Evolutionary conservation across 495 filamentous ascomycete species (phyloP).

Genomic region (Xylaria intraflava): DNA sequence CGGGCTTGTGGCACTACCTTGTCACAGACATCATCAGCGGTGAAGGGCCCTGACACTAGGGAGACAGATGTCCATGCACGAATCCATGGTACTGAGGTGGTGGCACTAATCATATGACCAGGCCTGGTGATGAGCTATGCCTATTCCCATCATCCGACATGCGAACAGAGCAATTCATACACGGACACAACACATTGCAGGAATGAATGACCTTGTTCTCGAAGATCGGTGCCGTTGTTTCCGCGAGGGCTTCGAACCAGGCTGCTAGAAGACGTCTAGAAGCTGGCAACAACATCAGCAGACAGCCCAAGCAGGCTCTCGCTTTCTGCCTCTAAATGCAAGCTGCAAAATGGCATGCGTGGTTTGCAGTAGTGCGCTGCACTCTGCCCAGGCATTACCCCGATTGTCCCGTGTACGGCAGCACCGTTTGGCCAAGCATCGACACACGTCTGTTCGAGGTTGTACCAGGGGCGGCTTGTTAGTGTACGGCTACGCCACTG

Average conservation of each 20-base stretch:
- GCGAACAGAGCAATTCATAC: not conserved
- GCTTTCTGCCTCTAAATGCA: not conserved
- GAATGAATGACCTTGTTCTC: not conserved
- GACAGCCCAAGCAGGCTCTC: not conserved
- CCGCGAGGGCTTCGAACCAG: not conserved
- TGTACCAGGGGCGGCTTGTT: too few relatives aligned
- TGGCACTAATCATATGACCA: slow-evolving; percentile 9
- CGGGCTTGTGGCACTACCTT: not conserved
- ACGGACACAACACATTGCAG: not conserved
- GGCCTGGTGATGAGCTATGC: not conserved
- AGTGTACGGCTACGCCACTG: too few relatives aligned
- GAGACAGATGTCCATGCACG: not conserved
- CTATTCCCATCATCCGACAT: not conserved
- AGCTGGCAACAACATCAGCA: too few relatives aligned
- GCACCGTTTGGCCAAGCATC: not conserved
- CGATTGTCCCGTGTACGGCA: not conserved
- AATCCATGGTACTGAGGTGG: slow-evolving; percentile 8
- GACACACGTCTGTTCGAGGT: too few relatives aligned
- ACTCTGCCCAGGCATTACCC: not conserved
- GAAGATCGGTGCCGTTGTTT: not conserved
- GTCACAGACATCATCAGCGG: not conserved
- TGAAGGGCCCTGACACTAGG: not conserved
- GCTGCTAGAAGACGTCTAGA: too few relatives aligned
- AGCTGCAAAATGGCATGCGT: not conserved
- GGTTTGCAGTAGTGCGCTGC: slow-evolving; percentile 4